phyloP scores from a whole-genome alignment of 345 rosid genomes.

The Populus ilicifolia region DNA sequence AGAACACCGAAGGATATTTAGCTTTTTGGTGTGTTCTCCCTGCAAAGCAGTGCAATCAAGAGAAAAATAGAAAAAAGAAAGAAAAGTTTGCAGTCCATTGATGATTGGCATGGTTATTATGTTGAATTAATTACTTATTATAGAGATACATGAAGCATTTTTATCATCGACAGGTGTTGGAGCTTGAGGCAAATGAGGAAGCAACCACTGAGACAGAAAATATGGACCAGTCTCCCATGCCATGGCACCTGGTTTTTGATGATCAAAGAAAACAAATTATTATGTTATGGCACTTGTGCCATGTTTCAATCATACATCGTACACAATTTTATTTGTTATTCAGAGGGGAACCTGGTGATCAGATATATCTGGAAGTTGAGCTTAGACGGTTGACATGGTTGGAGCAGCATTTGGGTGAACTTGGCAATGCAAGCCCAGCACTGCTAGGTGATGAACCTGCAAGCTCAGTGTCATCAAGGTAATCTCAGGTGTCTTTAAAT shows the following conservation, averaged over 20 bases:
- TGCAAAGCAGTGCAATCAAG: neutral
- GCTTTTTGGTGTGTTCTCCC: neutral
- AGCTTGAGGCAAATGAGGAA: slow-evolving; percentile 65
- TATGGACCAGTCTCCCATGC: slow-evolving; percentile 48
- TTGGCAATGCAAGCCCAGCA: slow-evolving; percentile 96
- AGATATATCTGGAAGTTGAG: slow-evolving; percentile 93
- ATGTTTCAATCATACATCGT: slow-evolving; percentile 81
- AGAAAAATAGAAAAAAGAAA: neutral
- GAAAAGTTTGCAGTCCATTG: neutral
- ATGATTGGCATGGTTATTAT: neutral
- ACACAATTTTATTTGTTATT: slow-evolving; percentile 83
- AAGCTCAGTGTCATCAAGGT: slow-evolving; percentile 81
- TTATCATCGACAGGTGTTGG: slow-evolving; percentile 53
- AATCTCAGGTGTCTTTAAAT: neutral
- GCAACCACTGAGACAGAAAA: slow-evolving; percentile 36
- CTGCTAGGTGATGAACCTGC: slow-evolving; percentile 91
- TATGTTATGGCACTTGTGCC: slow-evolving; percentile 98
- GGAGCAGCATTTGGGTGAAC: slow-evolving; percentile 89
- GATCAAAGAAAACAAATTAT: slow-evolving; percentile 81
- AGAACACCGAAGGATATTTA: neutral
- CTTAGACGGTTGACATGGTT: slow-evolving; percentile 79
- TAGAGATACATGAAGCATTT: neutral
- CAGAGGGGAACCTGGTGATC: slow-evolving; percentile 74
- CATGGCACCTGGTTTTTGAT: slow-evolving; percentile 69
- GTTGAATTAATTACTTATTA: neutral